Percentiles rank a stretch among this genome's conserved stretches.
Evolutionary conservation across 2,329 filamentous ascomycete species (phyloP).

Genomic region (Tympanopsis confertula): DNA sequence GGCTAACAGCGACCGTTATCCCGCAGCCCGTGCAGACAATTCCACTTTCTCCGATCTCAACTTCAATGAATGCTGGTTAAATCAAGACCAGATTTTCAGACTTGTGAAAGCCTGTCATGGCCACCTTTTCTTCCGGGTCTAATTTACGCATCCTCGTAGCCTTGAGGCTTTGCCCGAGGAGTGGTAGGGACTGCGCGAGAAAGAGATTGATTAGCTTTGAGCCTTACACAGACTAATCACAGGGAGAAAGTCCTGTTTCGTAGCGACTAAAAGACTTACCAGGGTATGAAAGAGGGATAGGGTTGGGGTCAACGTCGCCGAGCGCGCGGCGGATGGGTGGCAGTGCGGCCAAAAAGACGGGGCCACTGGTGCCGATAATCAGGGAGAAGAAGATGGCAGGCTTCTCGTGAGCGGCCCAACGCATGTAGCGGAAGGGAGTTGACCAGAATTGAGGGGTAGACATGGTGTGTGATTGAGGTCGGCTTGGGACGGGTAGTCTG

Average conservation of each 20-base stretch:
- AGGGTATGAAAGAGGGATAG: slow-evolving; percentile 59
- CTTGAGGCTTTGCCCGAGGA: neutral
- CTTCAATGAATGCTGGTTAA: too few species aligned
- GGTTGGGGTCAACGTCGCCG: slow-evolving; percentile 43
- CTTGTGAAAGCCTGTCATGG: too few species aligned
- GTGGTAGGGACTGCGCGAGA: neutral
- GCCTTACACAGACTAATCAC: too few species aligned
- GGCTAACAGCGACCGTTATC: too few species aligned
- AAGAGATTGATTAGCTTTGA: too few species aligned
- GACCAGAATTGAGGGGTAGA: slow-evolving; percentile 30
- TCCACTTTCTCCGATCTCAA: too few species aligned
- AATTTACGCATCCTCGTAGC: neutral
- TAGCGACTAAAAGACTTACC: slow-evolving; percentile 33
- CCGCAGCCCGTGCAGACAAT: too few species aligned
- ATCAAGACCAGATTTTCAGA: too few species aligned
- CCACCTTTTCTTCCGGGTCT: too few species aligned
- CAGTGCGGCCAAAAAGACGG: slow-evolving; percentile 39
- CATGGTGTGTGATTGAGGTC: slow-evolving; percentile 24
- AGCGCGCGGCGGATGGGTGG: slow-evolving; percentile 46
- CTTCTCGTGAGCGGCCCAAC: slow-evolving; percentile 57
- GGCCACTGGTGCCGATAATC: slow-evolving; percentile 45
- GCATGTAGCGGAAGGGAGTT: slow-evolving; percentile 52
- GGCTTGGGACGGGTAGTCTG: neutral
- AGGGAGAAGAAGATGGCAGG: slow-evolving; percentile 62
- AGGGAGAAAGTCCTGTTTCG: too few species aligned